phyloP scores from a whole-genome alignment of 2,329 filamentous ascomycete genomes.

The Cladophialophora chaetospira region DNA sequence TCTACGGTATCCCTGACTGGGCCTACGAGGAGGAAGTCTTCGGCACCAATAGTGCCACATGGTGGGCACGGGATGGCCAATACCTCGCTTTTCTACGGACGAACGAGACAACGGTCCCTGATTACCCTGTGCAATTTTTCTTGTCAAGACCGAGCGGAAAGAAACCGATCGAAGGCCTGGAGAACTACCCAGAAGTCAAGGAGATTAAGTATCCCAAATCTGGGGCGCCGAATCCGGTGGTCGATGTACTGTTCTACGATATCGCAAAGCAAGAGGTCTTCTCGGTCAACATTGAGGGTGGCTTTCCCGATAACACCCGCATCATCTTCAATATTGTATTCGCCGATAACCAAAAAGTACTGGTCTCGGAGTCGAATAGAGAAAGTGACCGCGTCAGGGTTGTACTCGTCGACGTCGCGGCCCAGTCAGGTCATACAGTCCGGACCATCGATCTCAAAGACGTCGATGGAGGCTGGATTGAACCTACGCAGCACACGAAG shows the following conservation, averaged over 20 bases:
- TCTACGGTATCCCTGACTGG: conserved; percentile 97
- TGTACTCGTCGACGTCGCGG: conserved; percentile 76
- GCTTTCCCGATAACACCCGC: conserved; percentile 77
- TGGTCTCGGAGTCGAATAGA: conserved; percentile 90
- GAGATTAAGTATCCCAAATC: conserved; percentile 98
- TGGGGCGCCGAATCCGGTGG: conserved; percentile 87
- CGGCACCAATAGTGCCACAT: conserved; percentile 75
- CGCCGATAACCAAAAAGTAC: conserved; percentile 75
- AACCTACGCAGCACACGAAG: conserved; percentile 81
- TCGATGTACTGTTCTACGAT: conserved; percentile 87
- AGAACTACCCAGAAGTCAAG: conserved; percentile 85
- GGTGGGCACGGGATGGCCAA: conserved; percentile 91
- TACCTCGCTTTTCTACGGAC: conserved; percentile 90
- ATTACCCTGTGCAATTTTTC: conserved; percentile 93
- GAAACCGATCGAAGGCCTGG: conserved; percentile 67
- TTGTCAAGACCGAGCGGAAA: conserved; percentile 80
- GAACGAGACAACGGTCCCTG: conserved; percentile 87
- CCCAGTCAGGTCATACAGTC: conserved; percentile 74
- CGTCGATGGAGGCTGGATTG: conserved; percentile 96
- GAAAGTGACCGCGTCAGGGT: conserved; percentile 90
- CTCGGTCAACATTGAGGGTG: conserved; percentile 72
- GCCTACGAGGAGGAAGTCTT: conserved; percentile 92
- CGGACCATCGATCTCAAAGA: conserved; percentile 76
- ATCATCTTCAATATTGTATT: conserved; percentile 93
- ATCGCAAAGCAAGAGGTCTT: conserved; percentile 76